These are phyloP conservation scores for Solanum ossicruentum DNA, from an alignment of 257 asterid genomes.

Conservation along the genomic window DNA sequence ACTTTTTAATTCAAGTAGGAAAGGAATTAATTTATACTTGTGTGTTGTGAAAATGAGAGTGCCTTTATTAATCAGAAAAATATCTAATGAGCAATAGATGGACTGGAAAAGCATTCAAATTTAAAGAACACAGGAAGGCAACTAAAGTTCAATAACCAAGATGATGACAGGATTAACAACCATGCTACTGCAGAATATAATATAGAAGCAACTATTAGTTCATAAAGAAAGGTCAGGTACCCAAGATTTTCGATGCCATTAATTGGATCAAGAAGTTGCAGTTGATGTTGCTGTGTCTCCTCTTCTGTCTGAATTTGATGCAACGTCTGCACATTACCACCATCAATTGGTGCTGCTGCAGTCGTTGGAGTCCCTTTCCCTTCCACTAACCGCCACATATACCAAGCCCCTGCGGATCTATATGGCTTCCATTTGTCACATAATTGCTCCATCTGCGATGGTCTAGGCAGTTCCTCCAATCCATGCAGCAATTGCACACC, in stretches of 20 bases:
- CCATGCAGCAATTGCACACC: conserved; percentile 82
- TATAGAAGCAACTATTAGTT: not conserved
- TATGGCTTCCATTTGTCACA: conserved; percentile 96
- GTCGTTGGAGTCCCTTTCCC: conserved; percentile 50
- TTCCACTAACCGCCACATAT: conserved; percentile 85
- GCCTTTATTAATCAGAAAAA: not conserved
- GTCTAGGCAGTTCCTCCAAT: conserved; percentile 79
- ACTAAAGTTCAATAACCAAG: not conserved
- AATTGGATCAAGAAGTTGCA: conserved; percentile 77
- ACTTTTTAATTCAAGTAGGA: not conserved
- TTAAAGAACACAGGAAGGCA: not conserved
- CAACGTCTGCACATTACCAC: conserved; percentile 47
- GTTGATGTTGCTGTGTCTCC: conserved; percentile 46
- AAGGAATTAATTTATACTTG: not conserved
- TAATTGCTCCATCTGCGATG: conserved; percentile 76
- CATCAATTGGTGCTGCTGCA: conserved; percentile 31
- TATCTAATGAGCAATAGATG: not conserved
- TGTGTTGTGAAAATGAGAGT: not conserved
- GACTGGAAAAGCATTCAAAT: not conserved
- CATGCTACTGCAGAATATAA: not conserved
- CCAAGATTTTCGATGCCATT: conserved; percentile 69
- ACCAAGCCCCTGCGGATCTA: conserved; percentile 94
- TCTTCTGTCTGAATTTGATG: conserved; percentile 51
- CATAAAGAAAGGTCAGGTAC: conserved; percentile 12
- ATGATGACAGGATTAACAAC: not conserved